A percentile compares a stretch with the other conserved stretches of the same genome.
Conservation (phyloP, 2,329 filamentous ascomycete genomes). For the Sordariomycetes sp. region DNA sequence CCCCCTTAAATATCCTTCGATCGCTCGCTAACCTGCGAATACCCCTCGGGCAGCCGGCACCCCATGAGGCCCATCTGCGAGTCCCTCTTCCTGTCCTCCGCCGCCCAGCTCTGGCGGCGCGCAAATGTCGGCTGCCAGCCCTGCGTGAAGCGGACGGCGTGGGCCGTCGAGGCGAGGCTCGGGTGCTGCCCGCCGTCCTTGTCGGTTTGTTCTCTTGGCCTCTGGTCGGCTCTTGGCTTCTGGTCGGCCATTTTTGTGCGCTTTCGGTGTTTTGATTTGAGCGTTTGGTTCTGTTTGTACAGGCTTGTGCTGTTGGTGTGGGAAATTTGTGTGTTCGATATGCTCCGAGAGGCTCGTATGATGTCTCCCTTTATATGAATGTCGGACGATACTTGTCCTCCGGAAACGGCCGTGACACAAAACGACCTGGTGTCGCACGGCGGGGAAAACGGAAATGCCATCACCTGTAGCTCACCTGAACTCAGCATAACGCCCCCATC, state of each 20-base stretch:
- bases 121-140: constrained; percentile 10
- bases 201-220: neutral
- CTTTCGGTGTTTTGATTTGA: neutral
- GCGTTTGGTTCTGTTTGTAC: neutral
- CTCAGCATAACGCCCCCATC: too few relatives aligned
- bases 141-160: constrained; percentile 6
- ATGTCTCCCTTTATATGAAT: neutral
- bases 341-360: neutral
- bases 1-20: neutral
- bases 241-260: neutral
- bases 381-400: too few relatives aligned
- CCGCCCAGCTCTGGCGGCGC: constrained; percentile 39
- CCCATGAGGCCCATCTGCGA: constrained; percentile 34
- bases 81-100: constrained; percentile 41
- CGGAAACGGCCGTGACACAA: too few relatives aligned
- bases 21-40: constrained; percentile 22
- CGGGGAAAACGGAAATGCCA: too few relatives aligned
- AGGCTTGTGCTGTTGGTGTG: neutral
- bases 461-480: too few relatives aligned
- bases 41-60: constrained; percentile 26
- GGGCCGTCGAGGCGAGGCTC: constrained; percentile 12
- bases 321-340: neutral
- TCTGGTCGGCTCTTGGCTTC: neutral
- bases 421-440: too few relatives aligned
- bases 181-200: constrained; percentile 18